Conservation (phyloP, 2,329 filamentous ascomycete genomes). For the Colletotrichum tofieldiae region DNA sequence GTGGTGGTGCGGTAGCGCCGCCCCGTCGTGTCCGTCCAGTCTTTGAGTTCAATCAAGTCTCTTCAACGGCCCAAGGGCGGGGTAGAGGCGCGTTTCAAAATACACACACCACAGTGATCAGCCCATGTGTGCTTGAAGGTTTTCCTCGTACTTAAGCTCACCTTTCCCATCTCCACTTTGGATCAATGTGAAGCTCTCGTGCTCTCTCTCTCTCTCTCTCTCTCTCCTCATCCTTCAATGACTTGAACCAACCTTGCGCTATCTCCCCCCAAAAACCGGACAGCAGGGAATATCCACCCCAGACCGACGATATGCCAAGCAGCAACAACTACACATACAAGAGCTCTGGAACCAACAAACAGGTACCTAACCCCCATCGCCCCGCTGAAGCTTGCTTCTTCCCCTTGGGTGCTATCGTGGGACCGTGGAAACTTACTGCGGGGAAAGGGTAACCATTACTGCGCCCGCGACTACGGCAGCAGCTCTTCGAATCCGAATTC, state of each 20-base stretch:
- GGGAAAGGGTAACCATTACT: constrained; percentile 77
- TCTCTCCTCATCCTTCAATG: neutral
- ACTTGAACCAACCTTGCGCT: neutral
- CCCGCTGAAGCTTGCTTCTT: neutral
- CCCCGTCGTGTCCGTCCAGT: constrained; percentile 2
- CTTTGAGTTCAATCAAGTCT: constrained; percentile 5
- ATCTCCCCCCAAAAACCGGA: neutral
- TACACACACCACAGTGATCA: constrained; percentile 34
- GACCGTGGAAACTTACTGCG: constrained; percentile 4
- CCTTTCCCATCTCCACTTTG: constrained; percentile 21
- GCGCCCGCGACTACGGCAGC: constrained; percentile 74
- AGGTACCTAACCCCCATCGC: constrained; percentile 59
- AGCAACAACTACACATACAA: constrained; percentile 59
- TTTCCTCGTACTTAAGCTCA: constrained; percentile 10
- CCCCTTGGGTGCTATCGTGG: neutral
- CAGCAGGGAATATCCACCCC: neutral
- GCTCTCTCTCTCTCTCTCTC: neutral
- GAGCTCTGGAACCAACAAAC: constrained; percentile 72
- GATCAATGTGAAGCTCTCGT: neutral
- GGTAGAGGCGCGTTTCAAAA: constrained; percentile 37
- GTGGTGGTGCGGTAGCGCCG: neutral
- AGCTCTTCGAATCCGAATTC: constrained; percentile 69
- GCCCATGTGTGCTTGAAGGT: constrained; percentile 23
- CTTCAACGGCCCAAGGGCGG: constrained; percentile 25
- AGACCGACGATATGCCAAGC: constrained; percentile 42